Percentiles rank a stretch among this genome's conserved stretches.
Evolutionary conservation across 495 filamentous ascomycete genomes (phyloP).

Genomic region (Penicillium coffeae): DNA sequence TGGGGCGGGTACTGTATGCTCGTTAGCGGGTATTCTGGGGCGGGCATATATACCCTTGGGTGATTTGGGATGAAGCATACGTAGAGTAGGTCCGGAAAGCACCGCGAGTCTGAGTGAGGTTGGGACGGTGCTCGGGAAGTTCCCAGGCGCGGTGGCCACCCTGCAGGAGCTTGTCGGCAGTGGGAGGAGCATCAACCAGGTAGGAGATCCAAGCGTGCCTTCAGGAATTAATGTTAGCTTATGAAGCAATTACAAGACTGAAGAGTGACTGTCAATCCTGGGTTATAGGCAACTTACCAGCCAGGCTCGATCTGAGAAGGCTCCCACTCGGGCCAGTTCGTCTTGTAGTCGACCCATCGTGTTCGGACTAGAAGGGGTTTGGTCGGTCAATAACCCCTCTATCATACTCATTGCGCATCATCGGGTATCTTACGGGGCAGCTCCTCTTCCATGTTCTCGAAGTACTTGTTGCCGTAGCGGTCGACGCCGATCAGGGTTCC

Average conservation of each 20-base stretch:
- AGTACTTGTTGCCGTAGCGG: slow-evolving; percentile 95
- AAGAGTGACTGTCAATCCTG: too few relatives aligned
- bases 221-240: too few relatives aligned
- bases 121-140: slow-evolving; percentile 65
- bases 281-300: slow-evolving; percentile 60
- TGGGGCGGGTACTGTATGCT: slow-evolving; percentile 33
- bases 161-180: slow-evolving; percentile 67
- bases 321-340: slow-evolving; percentile 66
- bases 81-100: slow-evolving; percentile 93
- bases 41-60: neutral
- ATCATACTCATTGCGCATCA: neutral
- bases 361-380: slow-evolving; percentile 66
- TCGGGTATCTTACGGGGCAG: slow-evolving; percentile 67
- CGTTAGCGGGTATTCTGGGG: neutral
- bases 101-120: slow-evolving; percentile 65
- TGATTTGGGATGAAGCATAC: slow-evolving; percentile 52
- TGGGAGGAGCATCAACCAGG: slow-evolving; percentile 78
- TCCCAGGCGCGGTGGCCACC: slow-evolving; percentile 70
- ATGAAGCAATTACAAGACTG: too few relatives aligned
- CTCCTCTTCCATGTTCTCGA: slow-evolving; percentile 88
- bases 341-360: slow-evolving; percentile 96
- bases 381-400: neutral
- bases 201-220: slow-evolving; percentile 98
- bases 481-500: slow-evolving; percentile 83
- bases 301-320: slow-evolving; percentile 92